phyloP scores from a whole-genome alignment of 106 monocot species.

The Hemerocallis citrina region DNA sequence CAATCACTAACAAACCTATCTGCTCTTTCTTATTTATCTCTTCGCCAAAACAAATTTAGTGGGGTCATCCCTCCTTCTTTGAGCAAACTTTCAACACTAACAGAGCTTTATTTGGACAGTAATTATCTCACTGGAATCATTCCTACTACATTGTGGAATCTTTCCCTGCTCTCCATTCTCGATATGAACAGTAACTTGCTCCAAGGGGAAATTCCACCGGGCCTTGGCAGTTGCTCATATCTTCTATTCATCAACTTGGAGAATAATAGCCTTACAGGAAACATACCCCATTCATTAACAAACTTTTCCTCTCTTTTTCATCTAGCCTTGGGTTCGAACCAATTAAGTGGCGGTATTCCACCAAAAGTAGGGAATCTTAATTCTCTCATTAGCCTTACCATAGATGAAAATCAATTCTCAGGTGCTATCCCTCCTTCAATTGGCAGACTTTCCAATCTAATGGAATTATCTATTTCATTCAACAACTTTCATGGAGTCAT shows the following conservation, averaged over 20 bases:
- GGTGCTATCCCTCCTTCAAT: slow-evolving; percentile 10
- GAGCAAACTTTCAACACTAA: neutral
- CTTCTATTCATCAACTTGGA: slow-evolving; percentile 4
- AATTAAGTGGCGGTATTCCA: slow-evolving; percentile 7
- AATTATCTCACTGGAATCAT: slow-evolving; percentile 1
- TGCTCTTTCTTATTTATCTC: neutral
- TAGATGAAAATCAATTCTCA: neutral
- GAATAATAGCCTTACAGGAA: slow-evolving; percentile 1
- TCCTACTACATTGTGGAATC: neutral
- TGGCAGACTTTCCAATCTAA: slow-evolving; percentile 1
- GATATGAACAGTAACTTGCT: too few relatives aligned
- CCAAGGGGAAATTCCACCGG: too few relatives aligned
- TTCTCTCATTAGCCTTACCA: neutral
- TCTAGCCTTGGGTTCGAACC: slow-evolving; percentile 2
- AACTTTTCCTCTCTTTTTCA: slow-evolving; percentile 4
- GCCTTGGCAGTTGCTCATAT: neutral
- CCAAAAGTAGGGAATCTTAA: slow-evolving; percentile 2
- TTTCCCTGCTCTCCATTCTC: too few relatives aligned
- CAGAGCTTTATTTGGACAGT: neutral
- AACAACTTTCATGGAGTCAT: neutral
- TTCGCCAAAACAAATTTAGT: neutral
- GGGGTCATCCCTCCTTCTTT: slow-evolving; percentile 9
- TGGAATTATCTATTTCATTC: neutral
- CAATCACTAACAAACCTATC: slow-evolving; percentile 4
- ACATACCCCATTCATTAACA: neutral